phyloP scores from a whole-genome alignment of 148 eudicot genomes.

The Amaranthus palmeri region DNA sequence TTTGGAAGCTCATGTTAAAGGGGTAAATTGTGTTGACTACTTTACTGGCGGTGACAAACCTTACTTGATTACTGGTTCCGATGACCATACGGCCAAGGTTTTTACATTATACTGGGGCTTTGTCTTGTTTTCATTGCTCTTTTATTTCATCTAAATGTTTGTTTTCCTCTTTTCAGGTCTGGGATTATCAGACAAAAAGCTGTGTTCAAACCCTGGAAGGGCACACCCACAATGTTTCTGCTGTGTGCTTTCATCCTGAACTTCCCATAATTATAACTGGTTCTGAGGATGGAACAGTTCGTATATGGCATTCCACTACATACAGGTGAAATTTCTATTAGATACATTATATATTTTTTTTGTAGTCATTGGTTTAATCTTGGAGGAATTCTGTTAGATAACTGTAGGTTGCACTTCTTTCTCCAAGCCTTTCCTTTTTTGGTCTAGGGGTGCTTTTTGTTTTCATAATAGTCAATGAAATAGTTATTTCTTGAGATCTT shows the following conservation, averaged over 20 bases:
- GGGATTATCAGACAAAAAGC: conserved; percentile 91
- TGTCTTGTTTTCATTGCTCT: neutral
- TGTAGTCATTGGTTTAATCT: neutral
- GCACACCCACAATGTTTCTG: conserved; percentile 85
- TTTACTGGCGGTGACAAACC: conserved; percentile 89
- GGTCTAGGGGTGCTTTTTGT: neutral
- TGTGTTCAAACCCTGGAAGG: conserved; percentile 94
- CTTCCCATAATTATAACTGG: conserved; percentile 88
- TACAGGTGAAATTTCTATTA: conserved; percentile 42
- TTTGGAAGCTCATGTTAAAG: conserved; percentile 84
- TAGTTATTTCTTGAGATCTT: neutral
- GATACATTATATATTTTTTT: neutral
- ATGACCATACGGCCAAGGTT: conserved; percentile 96
- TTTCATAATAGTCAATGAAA: too few relatives aligned
- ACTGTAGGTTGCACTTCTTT: neutral
- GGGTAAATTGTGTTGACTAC: conserved; percentile 89
- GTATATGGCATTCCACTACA: conserved; percentile 87
- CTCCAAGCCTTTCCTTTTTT: neutral
- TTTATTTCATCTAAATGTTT: neutral
- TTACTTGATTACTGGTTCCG: conserved; percentile 84
- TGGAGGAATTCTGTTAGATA: conserved; percentile 1
- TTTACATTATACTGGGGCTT: conserved; percentile 5
- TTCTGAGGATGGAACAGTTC: conserved; percentile 89
- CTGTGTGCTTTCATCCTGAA: conserved; percentile 88
- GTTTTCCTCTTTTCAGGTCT: conserved; percentile 45